phyloP scores from a whole-genome alignment of 2,329 filamentous ascomycete genomes.

The Sporothrix phasma region DNA sequence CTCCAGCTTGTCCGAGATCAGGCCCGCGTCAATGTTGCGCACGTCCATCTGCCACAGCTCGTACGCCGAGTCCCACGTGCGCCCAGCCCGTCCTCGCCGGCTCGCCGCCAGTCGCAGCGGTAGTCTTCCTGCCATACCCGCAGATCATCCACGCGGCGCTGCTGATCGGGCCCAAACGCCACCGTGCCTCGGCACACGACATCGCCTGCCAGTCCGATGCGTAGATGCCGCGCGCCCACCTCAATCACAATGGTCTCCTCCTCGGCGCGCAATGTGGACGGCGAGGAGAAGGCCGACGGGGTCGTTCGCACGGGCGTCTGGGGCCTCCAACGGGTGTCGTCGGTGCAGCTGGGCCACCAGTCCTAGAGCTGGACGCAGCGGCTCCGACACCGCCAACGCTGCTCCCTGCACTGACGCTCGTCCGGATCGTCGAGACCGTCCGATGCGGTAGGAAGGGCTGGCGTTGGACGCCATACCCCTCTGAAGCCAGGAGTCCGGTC shows the following conservation, averaged over 20 bases:
- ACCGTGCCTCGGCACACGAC: constrained; percentile 61
- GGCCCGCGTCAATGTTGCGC: constrained; percentile 59
- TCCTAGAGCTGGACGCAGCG: constrained; percentile 1
- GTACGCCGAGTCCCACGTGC: constrained; percentile 53
- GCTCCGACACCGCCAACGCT: neutral
- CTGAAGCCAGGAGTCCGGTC: neutral
- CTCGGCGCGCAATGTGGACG: constrained; percentile 57
- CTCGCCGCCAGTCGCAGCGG: constrained; percentile 36
- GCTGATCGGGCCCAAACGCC: constrained; percentile 63
- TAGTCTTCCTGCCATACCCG: constrained; percentile 54
- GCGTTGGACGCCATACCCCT: constrained; percentile 35
- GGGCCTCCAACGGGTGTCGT: constrained; percentile 30
- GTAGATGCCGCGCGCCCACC: constrained; percentile 66
- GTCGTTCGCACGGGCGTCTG: constrained; percentile 51
- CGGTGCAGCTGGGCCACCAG: constrained; percentile 18
- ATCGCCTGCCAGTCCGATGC: constrained; percentile 81
- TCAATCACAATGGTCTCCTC: constrained; percentile 82
- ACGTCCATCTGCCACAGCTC: constrained; percentile 77
- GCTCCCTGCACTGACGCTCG: constrained; percentile 23
- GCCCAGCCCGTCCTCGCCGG: constrained; percentile 19
- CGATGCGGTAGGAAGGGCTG: constrained; percentile 44
- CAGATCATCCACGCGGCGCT: constrained; percentile 73
- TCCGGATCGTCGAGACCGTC: constrained; percentile 47
- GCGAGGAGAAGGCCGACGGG: constrained; percentile 46
- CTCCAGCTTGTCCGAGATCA: constrained; percentile 82